A percentile compares a stretch with the other conserved stretches of the same genome.
Conservation (phyloP, 148 eudicot species). For the Vaccinium macrocarpon region DNA sequence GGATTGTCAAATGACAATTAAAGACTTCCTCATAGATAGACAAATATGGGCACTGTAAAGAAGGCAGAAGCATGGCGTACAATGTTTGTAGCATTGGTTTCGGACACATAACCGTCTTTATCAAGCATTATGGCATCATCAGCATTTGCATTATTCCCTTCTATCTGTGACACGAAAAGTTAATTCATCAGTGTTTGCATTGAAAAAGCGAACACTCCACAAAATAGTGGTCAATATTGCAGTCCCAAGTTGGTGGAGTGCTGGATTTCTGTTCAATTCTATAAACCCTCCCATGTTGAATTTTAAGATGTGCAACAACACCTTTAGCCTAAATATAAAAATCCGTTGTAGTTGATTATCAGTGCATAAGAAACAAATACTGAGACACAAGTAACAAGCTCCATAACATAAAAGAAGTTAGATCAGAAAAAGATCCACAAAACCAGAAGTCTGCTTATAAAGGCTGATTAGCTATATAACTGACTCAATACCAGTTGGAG, state of each 20-base stretch:
- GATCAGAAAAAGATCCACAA: no score
- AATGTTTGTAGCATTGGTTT: conserved; percentile 97
- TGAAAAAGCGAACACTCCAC: neutral
- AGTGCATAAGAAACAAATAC: neutral
- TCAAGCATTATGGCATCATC: conserved; percentile 99
- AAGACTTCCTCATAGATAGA: neutral
- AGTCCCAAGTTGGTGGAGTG: neutral
- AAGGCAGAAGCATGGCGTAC: conserved; percentile 39
- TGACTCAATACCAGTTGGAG: neutral
- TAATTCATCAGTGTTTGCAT: neutral
- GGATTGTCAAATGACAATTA: conserved; percentile 2
- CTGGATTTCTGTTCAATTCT: neutral
- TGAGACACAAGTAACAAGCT: neutral
- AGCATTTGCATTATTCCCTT: conserved; percentile 89
- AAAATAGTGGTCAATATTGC: neutral
- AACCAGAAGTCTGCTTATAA: neutral
- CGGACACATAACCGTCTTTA: conserved; percentile 93
- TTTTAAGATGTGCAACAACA: neutral
- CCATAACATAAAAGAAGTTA: neutral
- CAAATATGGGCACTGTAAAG: neutral
- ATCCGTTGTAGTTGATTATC: neutral
- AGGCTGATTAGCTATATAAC: neutral
- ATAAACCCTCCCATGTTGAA: neutral
- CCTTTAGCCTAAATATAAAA: neutral
- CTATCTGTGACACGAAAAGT: conserved; percentile 54